Evolutionary conservation across 208 protist genomes (phyloP), one percentile per base, ranked within the genome.

Genomic region (Trichomonas tenax): DNA sequence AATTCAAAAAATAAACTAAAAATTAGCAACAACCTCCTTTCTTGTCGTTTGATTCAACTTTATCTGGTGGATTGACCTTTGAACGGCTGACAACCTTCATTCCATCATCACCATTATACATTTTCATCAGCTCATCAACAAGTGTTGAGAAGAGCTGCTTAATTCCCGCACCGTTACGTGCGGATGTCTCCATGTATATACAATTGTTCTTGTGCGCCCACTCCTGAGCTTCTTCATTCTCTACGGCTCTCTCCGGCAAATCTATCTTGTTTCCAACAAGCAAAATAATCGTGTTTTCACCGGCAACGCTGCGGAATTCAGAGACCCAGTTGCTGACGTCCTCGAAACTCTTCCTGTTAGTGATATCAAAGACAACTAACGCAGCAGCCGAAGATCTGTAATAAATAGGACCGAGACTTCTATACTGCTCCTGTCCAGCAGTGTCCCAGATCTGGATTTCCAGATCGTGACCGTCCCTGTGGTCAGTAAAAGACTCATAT

Each of bases 291-390:
- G 36, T 48, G 11, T 48, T 48, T 90, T 21, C 23, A 15, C 82
- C 82, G 23, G 15, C 41, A 34, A 48, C 36, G 1, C 9, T 34
- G 6, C 8, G 8, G 17, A 90, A 90, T 90, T 45, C 82, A 21
- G 8, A 3, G 6, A 86, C 6, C 81, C 81, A 86, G 6, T 44
- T 17, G 14, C 6, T 10, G 21, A 38, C 17, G 4, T 36, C 36
- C 17, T 86, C 36, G 21, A 86, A 86, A 4, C 34, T 44, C 23
- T 86, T 38, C 6, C 34, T 11, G 10, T 44, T 44, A 15, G 88
- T 95, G 44, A 95, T 58, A 95, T 95, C 88, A 63, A 58, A 95
- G 17, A 95, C 88, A 44, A 95, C 36, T n/a, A 95, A 9, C 15
- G 88, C 88, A 17, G 88, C 88, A 46, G 8, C 9, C 38, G 88